Base-by-base conservation (phyloP, 2,329 filamentous ascomycete genomes). In the Daldinia eschscholtzii region DNA sequence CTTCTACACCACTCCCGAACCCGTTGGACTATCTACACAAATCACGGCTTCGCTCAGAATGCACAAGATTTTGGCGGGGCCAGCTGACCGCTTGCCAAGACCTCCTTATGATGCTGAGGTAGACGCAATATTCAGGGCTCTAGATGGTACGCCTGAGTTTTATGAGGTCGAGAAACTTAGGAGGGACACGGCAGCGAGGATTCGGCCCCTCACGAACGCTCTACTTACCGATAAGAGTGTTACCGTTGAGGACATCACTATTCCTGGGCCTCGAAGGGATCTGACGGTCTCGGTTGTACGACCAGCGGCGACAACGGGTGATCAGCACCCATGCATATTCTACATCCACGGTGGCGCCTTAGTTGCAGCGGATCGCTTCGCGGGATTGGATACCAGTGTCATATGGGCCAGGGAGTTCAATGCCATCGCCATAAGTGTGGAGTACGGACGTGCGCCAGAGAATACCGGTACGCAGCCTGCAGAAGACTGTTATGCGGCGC, bases 401-500 rank as follows among this genome's bases (percentile, higher is more conserved):
- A 65, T 75, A 37, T 79, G 77, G 77, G 77, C 76, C 26, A 70
- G 65, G 57, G 74, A 77, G 39, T 67, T 77, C 52, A 72, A 74
- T 42, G 76, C 75, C 57, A 74, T 78, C 71, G 76, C 74, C 53
- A 68, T 79, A 42, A 78, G 76, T 67, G 75, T 78, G 60, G 77
- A 79, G 69, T 79, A 79, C 52, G 75, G 76, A 53, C 75, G 75
- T 53, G 76, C 77, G 50, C 77, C 77, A 28, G 77, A 79, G 64
- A 74, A 71, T 58, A 71, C 67, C 5, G 76, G 76, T 50, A 74
- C 74, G 41, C 68, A 74, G 57, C 74, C 74, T 4, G 75, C 68
- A 7, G 70, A 73, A 65, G 83, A 86, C 71, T 79, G 80, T 65
- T 82, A 83, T 68, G 77, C 79, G 6, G 78, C 75, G 10, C 64